Base-by-base conservation (phyloP, 306 rosid genomes). In the Cucurbita maxima region DNA sequence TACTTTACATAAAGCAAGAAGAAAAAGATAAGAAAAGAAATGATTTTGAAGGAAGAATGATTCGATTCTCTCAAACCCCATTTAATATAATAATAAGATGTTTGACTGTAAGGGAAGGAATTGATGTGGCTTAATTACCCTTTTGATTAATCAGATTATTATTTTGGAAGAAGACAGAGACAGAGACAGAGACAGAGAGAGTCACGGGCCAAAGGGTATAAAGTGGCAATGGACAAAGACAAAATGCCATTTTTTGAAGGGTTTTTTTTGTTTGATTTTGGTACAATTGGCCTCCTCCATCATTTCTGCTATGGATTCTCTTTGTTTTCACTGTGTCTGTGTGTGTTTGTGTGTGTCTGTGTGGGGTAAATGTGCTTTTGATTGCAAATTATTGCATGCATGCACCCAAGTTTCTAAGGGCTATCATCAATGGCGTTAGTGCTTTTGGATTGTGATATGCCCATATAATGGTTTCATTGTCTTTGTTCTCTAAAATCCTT, bases 151-250 rank as follows among this genome's bases (percentile, higher is more conserved):
- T 55, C 30, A 55, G 59, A 55, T 55, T 18, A 54, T 18, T 25
- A 30, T 30, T 30, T 30, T 30, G 71, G 71, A 64, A 64, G 54
- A 43, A 41, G 72, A 64, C 54, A 66, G 9, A 30, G 3, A 30
- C 34, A 19, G 18, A 11, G 25, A 22, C 25, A 22, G 1, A 22
- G 25, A 22, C 25, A 25, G 2, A 25, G 25, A 44, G 18, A 13
- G 55, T 66, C 72, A 66, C 72, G 72, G 72, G 72, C 9, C 30
- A 63, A 63, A 58, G 34, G 37, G 37, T n/a, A 59, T 34, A 59
- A 59, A 59, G 5, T 61, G 41, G 7, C 69, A 61, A 18, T 18
- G 0, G 53, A 64, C 72, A 64, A 41, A 64, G 8, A 66, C 54
- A 66, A 44, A 64, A 44, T 44, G 72, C 40, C 72, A 66, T 43